Conservation (phyloP, 2,329 filamentous ascomycete species). For the Aspergillus quadricinctus region DNA sequence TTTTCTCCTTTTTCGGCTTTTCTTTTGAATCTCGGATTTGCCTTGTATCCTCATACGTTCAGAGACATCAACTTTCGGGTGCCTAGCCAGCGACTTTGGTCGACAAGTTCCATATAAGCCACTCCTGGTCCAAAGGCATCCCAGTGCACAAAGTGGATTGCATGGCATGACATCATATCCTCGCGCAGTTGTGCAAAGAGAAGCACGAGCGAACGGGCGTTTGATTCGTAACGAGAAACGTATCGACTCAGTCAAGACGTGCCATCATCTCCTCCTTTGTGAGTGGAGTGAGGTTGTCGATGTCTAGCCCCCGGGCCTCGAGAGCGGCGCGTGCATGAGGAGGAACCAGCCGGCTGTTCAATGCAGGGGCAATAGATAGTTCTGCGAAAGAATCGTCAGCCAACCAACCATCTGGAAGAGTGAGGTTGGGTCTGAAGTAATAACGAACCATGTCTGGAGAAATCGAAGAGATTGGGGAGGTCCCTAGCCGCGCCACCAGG, state of each 20-base stretch:
- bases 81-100: conserved; percentile 21
- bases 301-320: conserved; percentile 74
- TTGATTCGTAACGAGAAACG: conserved; percentile 31
- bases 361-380: conserved; percentile 85
- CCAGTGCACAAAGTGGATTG: conserved; percentile 29
- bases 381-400: conserved; percentile 52
- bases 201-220: conserved; percentile 35
- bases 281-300: conserved; percentile 89
- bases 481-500: conserved; percentile 74
- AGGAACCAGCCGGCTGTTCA: conserved; percentile 87
- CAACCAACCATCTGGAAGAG: not conserved
- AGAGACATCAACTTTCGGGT: conserved; percentile 23
- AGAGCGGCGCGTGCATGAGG: conserved; percentile 72
- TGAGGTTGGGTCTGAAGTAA: not conserved
- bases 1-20: conserved; percentile 11
- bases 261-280: conserved; percentile 96
- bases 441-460: conserved; percentile 72
- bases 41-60: conserved; percentile 8
- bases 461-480: conserved; percentile 85
- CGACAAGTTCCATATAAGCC: conserved; percentile 25
- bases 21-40: conserved; percentile 1
- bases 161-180: conserved; percentile 26
- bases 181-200: conserved; percentile 28
- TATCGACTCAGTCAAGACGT: conserved; percentile 75
- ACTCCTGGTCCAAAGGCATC: conserved; percentile 28